These are phyloP conservation scores for Papiliotrema flavescens DNA, from an alignment of 1,284 basidiomycete genomes.

Conservation along the genomic window DNA sequence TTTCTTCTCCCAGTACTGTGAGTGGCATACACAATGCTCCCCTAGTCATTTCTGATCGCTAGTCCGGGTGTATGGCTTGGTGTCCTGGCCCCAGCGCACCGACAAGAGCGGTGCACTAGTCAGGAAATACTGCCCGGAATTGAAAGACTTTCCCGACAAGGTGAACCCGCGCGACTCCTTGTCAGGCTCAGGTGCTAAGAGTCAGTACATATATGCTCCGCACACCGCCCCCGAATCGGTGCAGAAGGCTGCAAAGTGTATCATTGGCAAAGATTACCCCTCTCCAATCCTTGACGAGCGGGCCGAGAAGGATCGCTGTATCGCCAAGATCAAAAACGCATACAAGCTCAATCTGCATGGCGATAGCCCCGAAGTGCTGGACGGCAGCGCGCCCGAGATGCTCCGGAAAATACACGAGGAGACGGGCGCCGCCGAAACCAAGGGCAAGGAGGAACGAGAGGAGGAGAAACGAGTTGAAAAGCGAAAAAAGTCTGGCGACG, in stretches of 20 bases:
- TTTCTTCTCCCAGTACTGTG: constrained; percentile 49
- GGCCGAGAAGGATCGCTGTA: constrained; percentile 35
- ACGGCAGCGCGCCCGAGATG: constrained; percentile 30
- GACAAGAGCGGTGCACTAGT: constrained; percentile 51
- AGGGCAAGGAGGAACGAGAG: constrained; percentile 13
- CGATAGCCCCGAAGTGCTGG: constrained; percentile 32
- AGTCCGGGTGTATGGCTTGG: constrained; percentile 50
- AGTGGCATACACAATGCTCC: constrained; percentile 1
- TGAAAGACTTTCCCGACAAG: constrained; percentile 50
- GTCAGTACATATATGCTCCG: constrained; percentile 48
- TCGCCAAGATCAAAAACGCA: constrained; percentile 45
- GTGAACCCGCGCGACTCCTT: constrained; percentile 15
- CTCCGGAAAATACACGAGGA: constrained; percentile 26
- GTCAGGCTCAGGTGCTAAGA: not conserved
- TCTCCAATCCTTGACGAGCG: constrained; percentile 48
- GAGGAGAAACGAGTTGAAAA: constrained; percentile 21
- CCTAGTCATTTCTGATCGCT: constrained; percentile 1
- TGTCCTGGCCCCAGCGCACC: constrained; percentile 52
- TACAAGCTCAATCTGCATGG: constrained; percentile 39
- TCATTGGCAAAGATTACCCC: constrained; percentile 50
- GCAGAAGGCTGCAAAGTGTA: constrained; percentile 46
- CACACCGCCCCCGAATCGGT: constrained; percentile 44
- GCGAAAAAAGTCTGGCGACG: constrained; percentile 24
- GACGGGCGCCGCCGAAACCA: constrained; percentile 15
- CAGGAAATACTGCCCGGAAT: constrained; percentile 52